Base-by-base conservation (phyloP, 2,329 filamentous ascomycete species). In the Calonectria crousiana region DNA sequence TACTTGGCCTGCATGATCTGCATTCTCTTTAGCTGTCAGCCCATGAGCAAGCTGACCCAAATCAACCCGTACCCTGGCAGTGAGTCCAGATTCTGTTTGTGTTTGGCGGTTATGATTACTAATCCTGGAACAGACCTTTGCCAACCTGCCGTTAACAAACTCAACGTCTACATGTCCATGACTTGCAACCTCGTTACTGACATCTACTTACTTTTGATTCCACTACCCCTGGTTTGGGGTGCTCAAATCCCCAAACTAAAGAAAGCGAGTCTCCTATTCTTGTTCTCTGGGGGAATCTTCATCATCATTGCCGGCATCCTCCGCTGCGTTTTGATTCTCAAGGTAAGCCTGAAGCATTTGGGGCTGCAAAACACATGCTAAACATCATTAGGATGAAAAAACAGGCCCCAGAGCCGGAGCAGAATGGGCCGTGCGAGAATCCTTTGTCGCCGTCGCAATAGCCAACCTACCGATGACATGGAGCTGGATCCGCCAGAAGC, bases 41-140 rank as follows among this genome's bases (percentile, higher is more conserved):
- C 60, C 6, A 32, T 56, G 34, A 36, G 64, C 18, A 65, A 65
- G 10, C 58, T 56, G 34, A 66, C 58, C n/a, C 69, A 71, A 32
- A 71, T 71, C 28, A 49, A 71, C 28, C 69, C 69, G 6, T 34
- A 71, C 20, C 69, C 69, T 18, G 69, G 69, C 18, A 71, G 69
- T 65, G 49, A 49, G 69, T 70, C n/a, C 1, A 13, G 20, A 18
- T 13, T 20, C 30, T 11, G 9, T 32, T 65, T 49, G 13, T 23
- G 38, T 44, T 26, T 16, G 13, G 23, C 32, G 9, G 11, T 28
- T 28, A 10, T 13, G 30, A 18, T 38, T 3, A 38, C 32, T 62
- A 23, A 30, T 41, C 32, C 4, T 13, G 0, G 10, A 11, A 26
- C 18, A 66, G 69, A 66, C n/a, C 52, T 47, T 23, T 71, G 69